phyloP scores from a whole-genome alignment of 2,329 filamentous ascomycete species.

The Pseudogymnoascus sp. region DNA sequence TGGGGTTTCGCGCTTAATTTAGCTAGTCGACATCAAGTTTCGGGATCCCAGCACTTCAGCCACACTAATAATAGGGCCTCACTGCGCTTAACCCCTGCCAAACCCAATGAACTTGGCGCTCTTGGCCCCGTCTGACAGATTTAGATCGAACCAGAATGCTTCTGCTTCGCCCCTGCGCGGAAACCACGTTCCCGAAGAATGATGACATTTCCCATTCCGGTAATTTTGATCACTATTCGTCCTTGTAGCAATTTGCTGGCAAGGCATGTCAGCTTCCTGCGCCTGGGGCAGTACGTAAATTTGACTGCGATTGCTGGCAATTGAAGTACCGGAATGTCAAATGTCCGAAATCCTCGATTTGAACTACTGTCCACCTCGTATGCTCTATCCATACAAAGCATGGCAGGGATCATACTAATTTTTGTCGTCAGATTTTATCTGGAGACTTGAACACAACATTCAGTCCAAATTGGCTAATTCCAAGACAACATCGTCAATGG shows the following conservation, averaged over 20 bases:
- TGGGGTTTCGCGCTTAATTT: not conserved
- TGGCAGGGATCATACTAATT: not conserved
- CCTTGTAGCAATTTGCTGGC: not conserved
- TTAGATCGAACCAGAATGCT: not conserved
- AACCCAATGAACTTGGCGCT: not conserved
- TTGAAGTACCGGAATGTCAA: not conserved
- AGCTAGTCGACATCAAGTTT: not conserved
- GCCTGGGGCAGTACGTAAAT: not conserved
- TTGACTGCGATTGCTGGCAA: not conserved
- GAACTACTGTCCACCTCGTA: not conserved
- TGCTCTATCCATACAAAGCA: not conserved
- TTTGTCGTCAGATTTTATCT: not conserved
- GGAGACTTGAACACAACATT: not conserved
- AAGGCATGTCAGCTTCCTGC: not conserved
- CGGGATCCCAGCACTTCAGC: not conserved
- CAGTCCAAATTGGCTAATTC: slow-evolving; percentile 9
- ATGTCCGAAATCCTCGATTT: not conserved
- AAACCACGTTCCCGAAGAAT: not conserved
- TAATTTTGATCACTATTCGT: not conserved
- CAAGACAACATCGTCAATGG: slow-evolving; percentile 39
- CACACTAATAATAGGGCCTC: not conserved
- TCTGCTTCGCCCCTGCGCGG: slow-evolving; percentile 1
- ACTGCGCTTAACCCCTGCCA: slow-evolving; percentile 1
- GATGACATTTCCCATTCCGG: not conserved
- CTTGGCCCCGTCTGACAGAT: not conserved